Base-by-base conservation (phyloP, 2,329 filamentous ascomycete genomes). In the Tolypocladium ovalisporum region DNA sequence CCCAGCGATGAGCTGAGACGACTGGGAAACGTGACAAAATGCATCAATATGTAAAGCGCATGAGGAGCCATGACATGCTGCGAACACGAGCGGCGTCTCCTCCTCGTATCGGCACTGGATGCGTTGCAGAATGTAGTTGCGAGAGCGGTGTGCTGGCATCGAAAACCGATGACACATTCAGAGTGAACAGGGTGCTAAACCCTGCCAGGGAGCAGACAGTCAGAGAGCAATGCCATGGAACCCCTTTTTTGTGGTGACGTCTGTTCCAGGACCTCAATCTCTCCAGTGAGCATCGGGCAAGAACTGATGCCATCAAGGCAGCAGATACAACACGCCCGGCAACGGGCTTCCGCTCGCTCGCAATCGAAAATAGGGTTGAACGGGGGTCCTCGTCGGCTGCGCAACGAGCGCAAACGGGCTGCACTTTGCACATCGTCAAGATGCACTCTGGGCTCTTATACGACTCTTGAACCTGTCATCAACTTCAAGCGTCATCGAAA, bases 401-500 rank as follows among this genome's bases (percentile, higher is more conserved):
- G 15, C 7, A 49, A 5, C 8, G 15, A 34, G 17, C 2, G 19
- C 19, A 19, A 19, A 34, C 22, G 47, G 5, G 13, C 29, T 15
- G 19, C 8, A 34, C 8, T 12, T 22, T 29, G 27, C 13, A 22
- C 47, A 6, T 34, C 29, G 29, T 51, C 19, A 32, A 12, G 29
- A 32, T 4, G 27, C 44, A 9, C 15, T 2, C 17, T n/a, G n/a
- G n/a, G n/a, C n/a, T n/a, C n/a, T n/a, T n/a, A 32, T n/a, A n/a
- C 19, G 47, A 19, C 47, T 32, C 19, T 34, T 13, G 2, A 34
- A 34, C 27, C 12, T 34, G 27, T 19, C 29, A 35, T 51, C 2
- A 51, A 15, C 13, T 36, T 63, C 59, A 68, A 15, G 63, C 63
- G 37, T 82, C 80, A 58, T 77, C 76, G 70, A 97, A 97, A 60